Conservation (phyloP, 805 yeast species). For the Grigorovia transvaalensis region DNA sequence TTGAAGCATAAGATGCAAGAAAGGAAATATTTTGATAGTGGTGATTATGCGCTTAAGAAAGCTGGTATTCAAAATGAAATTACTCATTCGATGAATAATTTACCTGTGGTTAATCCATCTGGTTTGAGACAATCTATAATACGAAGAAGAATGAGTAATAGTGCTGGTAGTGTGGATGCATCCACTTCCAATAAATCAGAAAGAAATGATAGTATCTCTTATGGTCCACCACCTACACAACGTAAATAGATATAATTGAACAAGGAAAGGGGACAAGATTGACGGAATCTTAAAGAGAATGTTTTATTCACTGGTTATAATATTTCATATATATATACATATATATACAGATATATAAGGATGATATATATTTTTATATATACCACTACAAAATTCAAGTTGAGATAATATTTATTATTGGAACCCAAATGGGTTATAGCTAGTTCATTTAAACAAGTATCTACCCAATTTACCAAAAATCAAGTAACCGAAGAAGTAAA, state of each 20-base stretch:
- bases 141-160: slow-evolving; percentile 27
- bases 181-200: slow-evolving; percentile 7
- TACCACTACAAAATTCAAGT: no score
- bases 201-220: slow-evolving; percentile 29
- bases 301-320: no score
- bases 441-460: neutral
- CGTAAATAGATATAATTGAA: neutral
- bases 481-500: slow-evolving; percentile 54
- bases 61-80: slow-evolving; percentile 39
- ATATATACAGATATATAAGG: no score
- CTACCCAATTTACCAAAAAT: slow-evolving; percentile 58
- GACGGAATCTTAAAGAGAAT: no score
- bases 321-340: no score
- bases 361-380: no score
- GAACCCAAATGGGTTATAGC: no score
- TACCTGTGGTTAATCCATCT: slow-evolving; percentile 30
- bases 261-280: neutral
- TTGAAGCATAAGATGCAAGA: slow-evolving; percentile 70
- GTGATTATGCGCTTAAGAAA: slow-evolving; percentile 82
- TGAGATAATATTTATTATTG: no score
- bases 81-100: slow-evolving; percentile 20
- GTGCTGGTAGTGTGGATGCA: slow-evolving; percentile 23
- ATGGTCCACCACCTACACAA: slow-evolving; percentile 30
- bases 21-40: slow-evolving; percentile 86
- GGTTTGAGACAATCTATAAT: slow-evolving; percentile 28